These are phyloP conservation scores for Sphagnum magellanicum DNA, from an alignment of 228 moss, liverwort and hornwort genomes.

Conservation along the genomic window DNA sequence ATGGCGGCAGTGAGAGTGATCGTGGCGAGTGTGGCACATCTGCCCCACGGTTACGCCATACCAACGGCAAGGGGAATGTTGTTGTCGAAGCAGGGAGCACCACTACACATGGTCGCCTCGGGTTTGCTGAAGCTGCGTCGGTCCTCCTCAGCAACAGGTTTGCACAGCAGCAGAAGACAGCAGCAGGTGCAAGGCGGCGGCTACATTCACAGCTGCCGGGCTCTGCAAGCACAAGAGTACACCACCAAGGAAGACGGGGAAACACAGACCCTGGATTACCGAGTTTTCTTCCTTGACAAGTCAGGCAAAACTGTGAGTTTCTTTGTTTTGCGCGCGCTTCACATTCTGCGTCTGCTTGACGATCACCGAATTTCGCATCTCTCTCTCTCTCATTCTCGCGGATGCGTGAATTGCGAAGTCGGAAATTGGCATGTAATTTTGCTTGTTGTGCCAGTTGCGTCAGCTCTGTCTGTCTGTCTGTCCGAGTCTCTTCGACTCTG, in stretches of 20 bases:
- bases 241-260: conserved; percentile 52
- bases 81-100: too few species aligned
- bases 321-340: neutral
- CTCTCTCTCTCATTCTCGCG: neutral
- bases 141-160: too few species aligned
- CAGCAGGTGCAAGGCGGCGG: too few species aligned
- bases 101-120: too few species aligned
- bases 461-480: too few species aligned
- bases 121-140: too few species aligned
- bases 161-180: too few species aligned
- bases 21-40: too few species aligned
- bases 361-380: neutral
- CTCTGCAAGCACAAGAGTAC: conserved; percentile 32
- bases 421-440: neutral
- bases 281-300: conserved; percentile 81
- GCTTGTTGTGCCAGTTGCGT: too few species aligned
- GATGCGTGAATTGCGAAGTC: neutral
- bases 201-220: conserved; percentile 5
- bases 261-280: conserved; percentile 64
- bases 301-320: conserved; percentile 61
- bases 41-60: too few species aligned
- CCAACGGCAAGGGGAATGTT: too few species aligned
- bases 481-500: conserved; percentile 1
- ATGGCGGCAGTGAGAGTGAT: too few species aligned
- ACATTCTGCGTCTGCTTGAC: neutral